Evolutionary conservation across 2,329 filamentous ascomycete species (phyloP).

Genomic region (Beauveria sp.): DNA sequence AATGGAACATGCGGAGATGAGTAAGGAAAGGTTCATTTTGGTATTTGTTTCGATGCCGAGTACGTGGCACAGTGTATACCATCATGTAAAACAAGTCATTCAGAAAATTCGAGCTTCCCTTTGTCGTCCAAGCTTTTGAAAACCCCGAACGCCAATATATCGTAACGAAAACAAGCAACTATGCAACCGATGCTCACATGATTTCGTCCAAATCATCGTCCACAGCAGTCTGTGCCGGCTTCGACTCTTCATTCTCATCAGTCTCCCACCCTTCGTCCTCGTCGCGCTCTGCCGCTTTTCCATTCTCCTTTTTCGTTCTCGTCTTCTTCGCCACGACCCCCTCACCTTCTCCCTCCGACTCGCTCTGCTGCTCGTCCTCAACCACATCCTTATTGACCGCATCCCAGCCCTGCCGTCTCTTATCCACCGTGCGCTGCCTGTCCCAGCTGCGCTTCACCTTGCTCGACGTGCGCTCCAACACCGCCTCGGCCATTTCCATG

Average conservation of each 20-base stretch:
- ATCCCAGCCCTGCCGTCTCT: conserved; percentile 48
- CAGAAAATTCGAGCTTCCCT: neutral
- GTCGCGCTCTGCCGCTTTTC: conserved; percentile 14
- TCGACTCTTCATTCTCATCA: conserved; percentile 22
- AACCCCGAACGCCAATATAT: neutral
- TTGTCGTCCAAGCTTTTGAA: neutral
- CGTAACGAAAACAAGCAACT: neutral
- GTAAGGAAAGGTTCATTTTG: neutral
- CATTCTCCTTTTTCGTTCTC: conserved; percentile 15
- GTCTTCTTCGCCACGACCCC: conserved; percentile 18
- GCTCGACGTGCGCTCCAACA: conserved; percentile 49
- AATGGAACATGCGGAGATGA: neutral
- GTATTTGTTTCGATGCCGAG: neutral
- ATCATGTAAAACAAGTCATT: neutral
- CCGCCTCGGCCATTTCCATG: conserved; percentile 50
- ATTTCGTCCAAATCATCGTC: conserved; percentile 28
- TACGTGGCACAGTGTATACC: neutral
- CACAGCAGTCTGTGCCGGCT: conserved; percentile 11
- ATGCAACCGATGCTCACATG: conserved; percentile 16
- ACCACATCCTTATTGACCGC: conserved; percentile 42
- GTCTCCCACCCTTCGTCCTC: conserved; percentile 21
- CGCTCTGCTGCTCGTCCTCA: conserved; percentile 17
- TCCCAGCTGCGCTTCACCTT: conserved; percentile 50
- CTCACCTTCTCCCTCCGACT: conserved; percentile 15
- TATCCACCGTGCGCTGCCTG: conserved; percentile 38